These are phyloP conservation scores for Penicillium aurantiogriseum DNA, from an alignment of 2,329 filamentous ascomycete genomes.

Conservation along the genomic window DNA sequence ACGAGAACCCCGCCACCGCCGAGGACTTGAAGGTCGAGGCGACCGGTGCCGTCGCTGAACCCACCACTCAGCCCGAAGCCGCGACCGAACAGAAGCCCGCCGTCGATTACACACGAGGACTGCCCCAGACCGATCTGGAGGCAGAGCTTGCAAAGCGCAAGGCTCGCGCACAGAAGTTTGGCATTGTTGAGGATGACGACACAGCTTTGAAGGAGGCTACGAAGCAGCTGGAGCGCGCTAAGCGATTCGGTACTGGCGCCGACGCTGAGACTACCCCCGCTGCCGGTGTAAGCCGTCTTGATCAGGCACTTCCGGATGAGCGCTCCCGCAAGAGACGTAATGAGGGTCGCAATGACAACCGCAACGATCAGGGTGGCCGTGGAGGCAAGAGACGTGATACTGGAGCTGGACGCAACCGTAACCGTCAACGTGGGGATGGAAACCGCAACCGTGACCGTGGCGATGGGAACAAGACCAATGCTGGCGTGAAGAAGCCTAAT, in stretches of 20 bases:
- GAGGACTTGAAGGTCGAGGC: conserved; percentile 40
- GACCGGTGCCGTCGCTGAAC: conserved; percentile 19
- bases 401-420: conserved; percentile 35
- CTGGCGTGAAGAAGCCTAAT: conserved; percentile 15
- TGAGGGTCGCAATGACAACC: conserved; percentile 34
- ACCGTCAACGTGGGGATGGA: conserved; percentile 25
- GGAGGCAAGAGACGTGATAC: conserved; percentile 45
- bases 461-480: conserved; percentile 16
- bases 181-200: conserved; percentile 43
- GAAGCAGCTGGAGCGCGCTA: conserved; percentile 47
- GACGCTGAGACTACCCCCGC: conserved; percentile 16
- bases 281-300: conserved; percentile 42
- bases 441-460: conserved; percentile 25
- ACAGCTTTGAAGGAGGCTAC: conserved; percentile 42
- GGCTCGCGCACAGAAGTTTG: conserved; percentile 50
- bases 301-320: conserved; percentile 47
- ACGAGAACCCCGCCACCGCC: conserved; percentile 39
- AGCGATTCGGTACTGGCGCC: conserved; percentile 44
- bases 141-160: conserved; percentile 50
- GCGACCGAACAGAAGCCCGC: conserved; percentile 34
- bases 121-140: conserved; percentile 46
- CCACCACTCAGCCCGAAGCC: conserved; percentile 20
- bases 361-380: conserved; percentile 39
- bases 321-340: conserved; percentile 39
- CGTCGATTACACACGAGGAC: conserved; percentile 42